Evolutionary conservation across 768 basidiomycete genomes (phyloP), one percentile per base, ranked within the genome.

Genomic region (Leccinellum luteum): DNA sequence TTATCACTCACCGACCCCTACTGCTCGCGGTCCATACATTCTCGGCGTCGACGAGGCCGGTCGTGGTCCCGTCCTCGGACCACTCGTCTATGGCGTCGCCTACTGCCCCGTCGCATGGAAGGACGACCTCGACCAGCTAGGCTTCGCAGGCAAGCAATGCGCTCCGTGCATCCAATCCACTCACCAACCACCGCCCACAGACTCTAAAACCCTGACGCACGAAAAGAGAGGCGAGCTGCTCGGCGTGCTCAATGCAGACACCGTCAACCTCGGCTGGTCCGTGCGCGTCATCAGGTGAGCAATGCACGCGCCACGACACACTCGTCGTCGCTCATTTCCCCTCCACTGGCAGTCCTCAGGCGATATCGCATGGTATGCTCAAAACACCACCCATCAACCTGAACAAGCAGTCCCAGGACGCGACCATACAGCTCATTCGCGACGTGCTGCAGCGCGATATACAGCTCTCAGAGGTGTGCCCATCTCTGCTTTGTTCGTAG

Each of bases 31-130:
- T 0, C 89, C 90, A 0, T 97, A 95, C 75, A 92, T 98, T 50
- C 87, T 99, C 51, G 97, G 97, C 23, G 94, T 99, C n/a, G 97
- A 99, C 72, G 97, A 99, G 71, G 97, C 97, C 0, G 97, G 97
- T 0, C 81, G 97, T 54, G 97, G 97, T 0, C 97, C 96, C 21
- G 96, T 96, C 2, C 78, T 99, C 0, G 96, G 95, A 1, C 97
- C 97, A 0, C 82, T 98, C 58, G 97, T 99, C 0, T 98, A 99
- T 66, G 96, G 91, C 7, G 85, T 96, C 25, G 95, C 97, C 0
- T 98, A 93, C 67, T 98, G 96, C 65, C 91, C 94, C 3, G 79
- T 79, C 4, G 78, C 85, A 23, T 98, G 91, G 74, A 78, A 85
- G 61, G 84, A 87, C 3, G 72, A 84, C 14, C 73, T 99, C 54